A percentile compares a stretch with the other conserved stretches of the same genome.
phyloP scores from a whole-genome alignment of 345 rosid genomes.

The Boechera divaricarpa region DNA sequence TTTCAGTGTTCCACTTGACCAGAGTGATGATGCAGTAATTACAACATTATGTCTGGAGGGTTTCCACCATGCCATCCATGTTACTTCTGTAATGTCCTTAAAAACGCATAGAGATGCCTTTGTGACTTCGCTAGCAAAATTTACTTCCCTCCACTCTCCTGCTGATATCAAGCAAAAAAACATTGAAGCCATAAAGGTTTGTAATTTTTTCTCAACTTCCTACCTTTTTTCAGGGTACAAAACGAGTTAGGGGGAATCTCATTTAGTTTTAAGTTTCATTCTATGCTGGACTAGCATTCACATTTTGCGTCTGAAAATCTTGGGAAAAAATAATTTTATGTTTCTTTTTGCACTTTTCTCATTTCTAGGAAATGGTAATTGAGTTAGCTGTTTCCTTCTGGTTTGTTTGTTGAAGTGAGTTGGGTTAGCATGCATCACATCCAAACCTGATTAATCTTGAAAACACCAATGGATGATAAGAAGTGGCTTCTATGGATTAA shows the following conservation, averaged over 20 bases:
- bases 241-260: conserved; percentile 16
- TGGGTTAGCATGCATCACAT: conserved; percentile 22
- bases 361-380: conserved; percentile 27
- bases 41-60: conserved; percentile 94
- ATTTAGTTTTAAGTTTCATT: conserved; percentile 14
- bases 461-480: conserved; percentile 6
- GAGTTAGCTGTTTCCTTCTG: conserved; percentile 22
- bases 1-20: conserved; percentile 99
- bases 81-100: conserved; percentile 98
- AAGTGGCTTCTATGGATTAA: conserved; percentile 21
- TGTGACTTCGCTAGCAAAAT: conserved; percentile 97
- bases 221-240: conserved; percentile 3
- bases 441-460: conserved; percentile 2
- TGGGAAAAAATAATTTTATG: background rate
- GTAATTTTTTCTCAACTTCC: conserved; percentile 34
- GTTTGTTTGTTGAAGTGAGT: conserved; percentile 27
- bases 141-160: conserved; percentile 98
- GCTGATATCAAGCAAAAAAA: conserved; percentile 96
- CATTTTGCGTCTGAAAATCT: conserved; percentile 5
- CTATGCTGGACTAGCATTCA: conserved; percentile 30
- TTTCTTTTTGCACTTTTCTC: conserved; percentile 13
- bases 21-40: conserved; percentile 90
- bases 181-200: conserved; percentile 90
- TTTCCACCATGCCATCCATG: conserved; percentile 89
- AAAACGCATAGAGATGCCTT: conserved; percentile 99